Conservation (phyloP, 2,329 filamentous ascomycete species). For the Colletotrichum sp. region DNA sequence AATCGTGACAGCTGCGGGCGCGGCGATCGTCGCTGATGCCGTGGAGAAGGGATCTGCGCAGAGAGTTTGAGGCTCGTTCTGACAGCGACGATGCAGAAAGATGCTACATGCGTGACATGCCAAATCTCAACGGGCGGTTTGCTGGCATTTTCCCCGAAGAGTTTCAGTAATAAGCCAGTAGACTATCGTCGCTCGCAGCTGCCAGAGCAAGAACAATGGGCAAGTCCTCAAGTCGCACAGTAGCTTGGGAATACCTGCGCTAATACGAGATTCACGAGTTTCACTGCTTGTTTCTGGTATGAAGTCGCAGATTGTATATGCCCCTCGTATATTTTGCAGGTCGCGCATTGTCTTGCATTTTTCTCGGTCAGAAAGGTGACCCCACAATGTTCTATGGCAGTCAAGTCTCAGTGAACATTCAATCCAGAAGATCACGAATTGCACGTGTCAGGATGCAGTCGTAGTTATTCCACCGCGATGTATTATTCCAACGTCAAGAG, state of each 20-base stretch:
- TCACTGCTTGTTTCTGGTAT: not conserved
- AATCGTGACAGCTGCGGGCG: not conserved
- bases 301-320: not conserved
- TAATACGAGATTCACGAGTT: not conserved
- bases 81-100: fast-evolving
- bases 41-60: not conserved
- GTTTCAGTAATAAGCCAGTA: not conserved
- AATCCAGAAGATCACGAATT: not conserved
- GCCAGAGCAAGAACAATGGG: fast-evolving
- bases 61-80: not conserved
- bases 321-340: not conserved
- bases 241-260: not conserved
- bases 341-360: fast-evolving
- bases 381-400: not conserved
- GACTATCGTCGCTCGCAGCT: not conserved
- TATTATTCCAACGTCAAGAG: not conserved
- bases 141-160: not conserved
- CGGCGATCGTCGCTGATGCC: not conserved
- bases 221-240: not conserved
- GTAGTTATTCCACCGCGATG: not conserved
- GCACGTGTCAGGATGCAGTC: not conserved
- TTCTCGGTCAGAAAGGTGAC: fast-evolving
- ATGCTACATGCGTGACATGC: not conserved
- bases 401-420: too few species aligned
- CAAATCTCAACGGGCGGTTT: not conserved